These are phyloP conservation scores for Elongisporangium senticosum DNA, from an alignment of 352 stramenopile species.

Conservation along the genomic window DNA sequence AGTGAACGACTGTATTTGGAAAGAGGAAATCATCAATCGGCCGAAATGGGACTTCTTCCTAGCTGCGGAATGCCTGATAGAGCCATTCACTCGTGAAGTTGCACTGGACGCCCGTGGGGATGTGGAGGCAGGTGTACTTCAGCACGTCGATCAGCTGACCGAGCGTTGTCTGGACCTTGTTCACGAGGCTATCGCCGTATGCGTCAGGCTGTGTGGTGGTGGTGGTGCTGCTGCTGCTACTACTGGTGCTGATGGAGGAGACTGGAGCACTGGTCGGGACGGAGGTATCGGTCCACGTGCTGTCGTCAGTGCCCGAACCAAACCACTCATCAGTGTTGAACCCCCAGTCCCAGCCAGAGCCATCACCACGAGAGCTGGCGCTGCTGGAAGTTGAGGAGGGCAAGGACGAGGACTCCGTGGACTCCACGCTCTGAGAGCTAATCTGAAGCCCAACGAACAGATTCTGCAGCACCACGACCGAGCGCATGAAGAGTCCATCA, in stretches of 20 bases:
- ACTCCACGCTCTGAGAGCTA: neutral
- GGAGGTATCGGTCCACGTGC: neutral
- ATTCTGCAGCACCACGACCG: neutral
- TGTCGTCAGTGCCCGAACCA: neutral
- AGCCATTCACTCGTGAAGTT: too few relatives aligned
- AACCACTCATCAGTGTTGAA: neutral
- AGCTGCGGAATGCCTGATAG: too few relatives aligned
- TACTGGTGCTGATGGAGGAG: neutral
- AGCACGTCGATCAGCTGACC: neutral
- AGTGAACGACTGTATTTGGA: too few relatives aligned
- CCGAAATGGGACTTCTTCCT: too few relatives aligned
- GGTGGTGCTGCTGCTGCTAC: neutral
- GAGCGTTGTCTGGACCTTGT: neutral
- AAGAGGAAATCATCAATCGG: too few relatives aligned
- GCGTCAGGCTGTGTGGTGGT: neutral
- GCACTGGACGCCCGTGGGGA: neutral
- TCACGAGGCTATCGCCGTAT: neutral
- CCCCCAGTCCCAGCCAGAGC: neutral
- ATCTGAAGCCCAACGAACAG: neutral
- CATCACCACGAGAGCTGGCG: neutral
- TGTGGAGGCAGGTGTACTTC: neutral
- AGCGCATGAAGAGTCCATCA: constrained; percentile 1
- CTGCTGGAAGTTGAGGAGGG: neutral
- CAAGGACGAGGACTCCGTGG: too few relatives aligned
- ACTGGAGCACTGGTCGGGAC: neutral